Percentiles rank a stretch among this genome's conserved stretches.
These are phyloP conservation scores for Lactifluus piperatus DNA, from an alignment of 768 basidiomycete species.

Conservation along the genomic window DNA sequence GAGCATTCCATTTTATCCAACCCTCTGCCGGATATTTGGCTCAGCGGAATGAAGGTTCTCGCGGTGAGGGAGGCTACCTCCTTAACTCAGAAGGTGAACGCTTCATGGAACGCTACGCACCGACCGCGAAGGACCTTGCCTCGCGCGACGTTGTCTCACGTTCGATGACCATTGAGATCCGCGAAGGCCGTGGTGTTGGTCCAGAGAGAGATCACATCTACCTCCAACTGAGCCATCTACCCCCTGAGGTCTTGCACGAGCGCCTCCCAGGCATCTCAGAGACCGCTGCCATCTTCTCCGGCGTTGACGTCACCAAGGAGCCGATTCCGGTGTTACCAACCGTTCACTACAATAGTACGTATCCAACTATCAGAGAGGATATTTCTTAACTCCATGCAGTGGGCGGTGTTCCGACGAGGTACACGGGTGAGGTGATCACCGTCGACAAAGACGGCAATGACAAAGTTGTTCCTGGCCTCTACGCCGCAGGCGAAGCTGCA, in stretches of 20 bases:
- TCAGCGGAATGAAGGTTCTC: constrained; percentile 56
- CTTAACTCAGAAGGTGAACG: constrained; percentile 98
- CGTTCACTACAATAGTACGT: constrained; percentile 96
- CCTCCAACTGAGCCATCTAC: constrained; percentile 94
- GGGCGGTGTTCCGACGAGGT: constrained; percentile 99
- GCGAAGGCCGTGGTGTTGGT: constrained; percentile 98
- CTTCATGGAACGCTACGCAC: constrained; percentile 99
- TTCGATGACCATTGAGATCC: constrained; percentile 97
- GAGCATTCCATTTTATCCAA: constrained; percentile 18
- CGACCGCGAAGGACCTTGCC: constrained; percentile 98
- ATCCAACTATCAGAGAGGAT: not conserved
- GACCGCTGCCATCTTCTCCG: constrained; percentile 97
- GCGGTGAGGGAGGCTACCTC: constrained; percentile 98
- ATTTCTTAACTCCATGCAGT: constrained; percentile 39
- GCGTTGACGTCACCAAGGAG: constrained; percentile 99
- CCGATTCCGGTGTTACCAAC: constrained; percentile 98
- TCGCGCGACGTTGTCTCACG: constrained; percentile 99
- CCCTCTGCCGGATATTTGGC: not conserved
- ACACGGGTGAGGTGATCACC: constrained; percentile 95
- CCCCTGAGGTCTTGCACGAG: constrained; percentile 91
- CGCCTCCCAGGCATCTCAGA: constrained; percentile 98
- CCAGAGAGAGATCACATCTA: constrained; percentile 97
- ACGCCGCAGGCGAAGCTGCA: constrained; percentile 98
- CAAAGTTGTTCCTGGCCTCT: constrained; percentile 89
- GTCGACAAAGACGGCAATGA: constrained; percentile 85